Evolutionary conservation across 202 grass and related monocot species (phyloP).

Genomic region (Sporobolus alterniflorus): DNA sequence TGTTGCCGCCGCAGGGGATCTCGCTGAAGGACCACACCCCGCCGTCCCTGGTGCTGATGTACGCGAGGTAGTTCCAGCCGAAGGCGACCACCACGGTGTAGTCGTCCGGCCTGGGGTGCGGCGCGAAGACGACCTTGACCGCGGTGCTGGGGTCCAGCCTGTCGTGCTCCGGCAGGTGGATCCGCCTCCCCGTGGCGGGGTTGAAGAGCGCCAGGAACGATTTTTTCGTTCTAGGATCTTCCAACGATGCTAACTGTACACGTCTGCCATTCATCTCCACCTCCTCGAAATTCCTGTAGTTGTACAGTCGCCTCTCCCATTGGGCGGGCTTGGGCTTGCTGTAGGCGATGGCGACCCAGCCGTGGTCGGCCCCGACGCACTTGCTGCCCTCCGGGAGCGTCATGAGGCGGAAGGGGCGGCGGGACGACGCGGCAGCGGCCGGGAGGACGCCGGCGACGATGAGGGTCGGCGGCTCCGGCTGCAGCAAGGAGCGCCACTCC

Average conservation of each 20-base stretch:
- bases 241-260: no score
- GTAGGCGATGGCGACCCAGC: neutral
- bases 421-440: neutral
- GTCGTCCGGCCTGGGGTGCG: neutral
- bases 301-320: neutral
- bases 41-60: neutral
- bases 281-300: neutral
- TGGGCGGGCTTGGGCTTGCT: no score
- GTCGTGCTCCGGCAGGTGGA: neutral
- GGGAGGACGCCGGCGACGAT: neutral
- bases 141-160: neutral
- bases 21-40: neutral
- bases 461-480: neutral
- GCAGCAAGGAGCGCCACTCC: neutral
- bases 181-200: neutral
- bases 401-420: neutral
- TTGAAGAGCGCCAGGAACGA: neutral
- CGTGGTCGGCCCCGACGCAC: neutral
- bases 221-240: no score
- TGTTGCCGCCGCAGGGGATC: no score
- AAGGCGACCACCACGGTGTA: conserved; percentile 6
- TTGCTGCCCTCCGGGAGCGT: neutral
- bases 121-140: neutral
- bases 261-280: no score
- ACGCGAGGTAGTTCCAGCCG: neutral